Conservation (phyloP, 2,329 filamentous ascomycete species). For the Pestalotiopsis sp. region DNA sequence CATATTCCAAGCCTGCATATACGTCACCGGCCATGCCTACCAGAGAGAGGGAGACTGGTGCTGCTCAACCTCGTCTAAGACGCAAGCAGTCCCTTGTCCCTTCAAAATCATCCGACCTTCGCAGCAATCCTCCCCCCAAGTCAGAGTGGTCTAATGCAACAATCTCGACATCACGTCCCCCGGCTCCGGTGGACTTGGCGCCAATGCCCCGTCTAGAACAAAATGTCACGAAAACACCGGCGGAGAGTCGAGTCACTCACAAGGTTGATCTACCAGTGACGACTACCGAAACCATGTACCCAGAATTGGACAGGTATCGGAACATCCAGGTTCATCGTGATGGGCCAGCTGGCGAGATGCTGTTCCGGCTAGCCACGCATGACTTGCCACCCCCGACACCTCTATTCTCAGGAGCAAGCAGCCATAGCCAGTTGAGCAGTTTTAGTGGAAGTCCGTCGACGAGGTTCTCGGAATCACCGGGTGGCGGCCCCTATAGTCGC, state of each 20-base stretch:
- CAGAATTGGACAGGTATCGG: slow-evolving; percentile 65
- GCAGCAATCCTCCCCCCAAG: slow-evolving; percentile 36
- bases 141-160: slow-evolving; percentile 44
- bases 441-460: slow-evolving; percentile 76
- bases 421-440: slow-evolving; percentile 52
- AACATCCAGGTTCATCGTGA: slow-evolving; percentile 42
- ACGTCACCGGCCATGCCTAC: slow-evolving; percentile 36
- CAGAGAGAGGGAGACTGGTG: slow-evolving; percentile 32
- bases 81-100: slow-evolving; percentile 53
- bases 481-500: slow-evolving; percentile 71
- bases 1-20: slow-evolving; percentile 30
- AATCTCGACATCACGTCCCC: slow-evolving; percentile 43
- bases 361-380: slow-evolving; percentile 62
- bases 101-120: slow-evolving; percentile 36
- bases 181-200: slow-evolving; percentile 35
- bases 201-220: slow-evolving; percentile 42
- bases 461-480: slow-evolving; percentile 72
- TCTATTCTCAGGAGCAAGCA: slow-evolving; percentile 62
- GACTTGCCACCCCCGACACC: slow-evolving; percentile 70
- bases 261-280: slow-evolving; percentile 40
- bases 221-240: slow-evolving; percentile 44
- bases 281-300: slow-evolving; percentile 53
- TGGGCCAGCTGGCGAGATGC: slow-evolving; percentile 45
- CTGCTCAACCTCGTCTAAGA: slow-evolving; percentile 39
- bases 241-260: slow-evolving; percentile 44